Evolutionary conservation across 257 asterid genomes (phyloP), one percentile per base, ranked within the genome.

Genomic region (Paraleonurus japonicus): DNA sequence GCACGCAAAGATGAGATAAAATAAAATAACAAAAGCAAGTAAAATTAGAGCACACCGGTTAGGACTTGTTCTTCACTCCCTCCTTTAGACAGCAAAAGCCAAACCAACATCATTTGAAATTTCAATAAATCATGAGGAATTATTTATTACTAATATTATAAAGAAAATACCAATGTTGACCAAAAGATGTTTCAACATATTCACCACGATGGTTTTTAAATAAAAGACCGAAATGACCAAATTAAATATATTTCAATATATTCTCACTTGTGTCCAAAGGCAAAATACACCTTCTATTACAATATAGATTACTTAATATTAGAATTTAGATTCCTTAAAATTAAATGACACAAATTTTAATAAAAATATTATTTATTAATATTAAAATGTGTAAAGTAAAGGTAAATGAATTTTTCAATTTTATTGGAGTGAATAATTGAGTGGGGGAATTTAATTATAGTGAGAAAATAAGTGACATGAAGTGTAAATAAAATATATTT

Each of bases 91-190:
- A 22, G 37, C 13, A 19, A 61, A 35, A 10, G 50, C 19, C 33
- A 35, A 10, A 30, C 19, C 33, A 63, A 37, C 45, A 20, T 11
- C 70, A 23, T 65, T 45, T 48, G 32, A 48, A 32, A 67, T 19
- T 50, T 7, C 24, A 50, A 50, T 17, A 7, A 50, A 2, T 4
- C 55, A n/a, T 16, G 58, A 17, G 58, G 23, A 45, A 16, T 54
- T 54, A 20, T 13, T 27, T n/a, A n/a, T 57, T 57, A 26, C 26
- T 57, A 23, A 50, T 2, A n/a, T 28, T 10, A 2, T 67, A 33
- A 17, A 30, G 54, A 50, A 5, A 68, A 55, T 45, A 55, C 75
- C 58, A 50, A 12, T n/a, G 58, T 57, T 70, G 75, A 70, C 75
- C 19, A 57, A 70, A 39, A 17, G 13, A 9, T 23, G 27, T 27